Evolutionary conservation across 805 yeast genomes (phyloP).

Genomic region (Candida michaelii): DNA sequence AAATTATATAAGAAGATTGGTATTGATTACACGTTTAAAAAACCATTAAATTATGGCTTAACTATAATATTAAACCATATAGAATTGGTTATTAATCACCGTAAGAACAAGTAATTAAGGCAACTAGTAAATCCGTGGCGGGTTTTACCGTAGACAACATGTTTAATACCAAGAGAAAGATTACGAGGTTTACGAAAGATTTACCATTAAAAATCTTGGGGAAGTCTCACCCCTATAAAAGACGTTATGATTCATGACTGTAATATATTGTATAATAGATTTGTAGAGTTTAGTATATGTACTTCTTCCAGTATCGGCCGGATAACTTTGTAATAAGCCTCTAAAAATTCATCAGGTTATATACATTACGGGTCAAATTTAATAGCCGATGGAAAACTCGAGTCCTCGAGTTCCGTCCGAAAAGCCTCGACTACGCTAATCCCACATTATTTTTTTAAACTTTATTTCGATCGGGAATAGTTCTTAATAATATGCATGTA

Average conservation of each 20-base stretch:
- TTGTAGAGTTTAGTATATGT: slow-evolving; percentile 11
- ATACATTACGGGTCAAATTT: too few species aligned
- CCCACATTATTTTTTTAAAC: not conserved
- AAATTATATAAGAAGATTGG: slow-evolving; percentile 33
- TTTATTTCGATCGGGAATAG: not conserved
- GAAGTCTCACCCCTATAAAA: slow-evolving; percentile 11
- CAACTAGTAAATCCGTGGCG: too few species aligned
- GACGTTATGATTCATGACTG: slow-evolving; percentile 1
- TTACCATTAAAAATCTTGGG: not conserved
- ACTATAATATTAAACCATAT: slow-evolving; percentile 15
- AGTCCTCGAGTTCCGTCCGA: not conserved
- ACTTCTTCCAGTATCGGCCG: not conserved
- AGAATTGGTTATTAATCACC: slow-evolving; percentile 15
- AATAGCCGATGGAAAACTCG: not conserved
- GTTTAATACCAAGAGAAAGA: too few species aligned
- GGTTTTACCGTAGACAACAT: too few species aligned
- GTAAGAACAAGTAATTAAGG: slow-evolving; percentile 11
- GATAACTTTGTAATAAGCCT: not conserved
- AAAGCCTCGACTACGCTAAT: not conserved
- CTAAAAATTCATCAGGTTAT: too few species aligned
- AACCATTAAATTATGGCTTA: slow-evolving; percentile 33
- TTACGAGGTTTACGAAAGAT: not conserved
- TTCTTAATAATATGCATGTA: not conserved
- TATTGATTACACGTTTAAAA: slow-evolving; percentile 41
- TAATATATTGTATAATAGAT: slow-evolving; percentile 5